phyloP scores from a whole-genome alignment of 768 basidiomycete genomes.

The Tephrocybe sp. region DNA sequence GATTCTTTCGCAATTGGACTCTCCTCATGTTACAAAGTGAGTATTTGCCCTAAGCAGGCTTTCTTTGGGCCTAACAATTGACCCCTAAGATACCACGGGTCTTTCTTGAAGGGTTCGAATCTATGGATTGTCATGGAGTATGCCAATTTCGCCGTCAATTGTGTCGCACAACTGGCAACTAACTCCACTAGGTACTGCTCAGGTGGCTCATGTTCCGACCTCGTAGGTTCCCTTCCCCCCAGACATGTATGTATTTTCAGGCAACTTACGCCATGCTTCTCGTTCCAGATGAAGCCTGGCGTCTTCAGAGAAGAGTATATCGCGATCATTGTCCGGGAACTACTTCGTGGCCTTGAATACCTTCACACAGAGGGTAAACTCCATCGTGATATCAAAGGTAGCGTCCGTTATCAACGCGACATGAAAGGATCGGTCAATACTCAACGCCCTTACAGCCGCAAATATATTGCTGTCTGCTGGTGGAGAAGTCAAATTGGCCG shows the following conservation, averaged over 20 bases:
- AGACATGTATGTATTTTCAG: constrained; percentile 8
- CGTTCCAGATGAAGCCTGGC: constrained; percentile 91
- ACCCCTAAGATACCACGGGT: constrained; percentile 81
- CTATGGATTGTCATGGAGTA: constrained; percentile 99
- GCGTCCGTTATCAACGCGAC: background rate
- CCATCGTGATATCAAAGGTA: constrained; percentile 99
- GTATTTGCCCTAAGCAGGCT: constrained; percentile 26
- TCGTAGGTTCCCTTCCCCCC: constrained; percentile 51
- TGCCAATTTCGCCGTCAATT: constrained; percentile 11
- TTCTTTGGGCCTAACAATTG: constrained; percentile 11
- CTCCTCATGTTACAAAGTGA: constrained; percentile 93
- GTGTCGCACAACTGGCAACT: constrained; percentile 3
- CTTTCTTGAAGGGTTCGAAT: constrained; percentile 91
- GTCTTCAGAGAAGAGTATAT: constrained; percentile 99
- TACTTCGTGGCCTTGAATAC: constrained; percentile 91
- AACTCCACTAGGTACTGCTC: constrained; percentile 79
- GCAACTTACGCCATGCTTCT: constrained; percentile 12
- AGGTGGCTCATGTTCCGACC: constrained; percentile 95
- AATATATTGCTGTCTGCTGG: constrained; percentile 91
- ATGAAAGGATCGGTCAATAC: no score
- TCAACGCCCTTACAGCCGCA: constrained; percentile 57
- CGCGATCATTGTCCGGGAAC: constrained; percentile 92
- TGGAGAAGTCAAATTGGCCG: constrained; percentile 96
- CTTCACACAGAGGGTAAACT: constrained; percentile 95
- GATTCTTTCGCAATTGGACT: constrained; percentile 95